Conservation (phyloP, 2,329 filamentous ascomycete species). For the Xylaria sp. region DNA sequence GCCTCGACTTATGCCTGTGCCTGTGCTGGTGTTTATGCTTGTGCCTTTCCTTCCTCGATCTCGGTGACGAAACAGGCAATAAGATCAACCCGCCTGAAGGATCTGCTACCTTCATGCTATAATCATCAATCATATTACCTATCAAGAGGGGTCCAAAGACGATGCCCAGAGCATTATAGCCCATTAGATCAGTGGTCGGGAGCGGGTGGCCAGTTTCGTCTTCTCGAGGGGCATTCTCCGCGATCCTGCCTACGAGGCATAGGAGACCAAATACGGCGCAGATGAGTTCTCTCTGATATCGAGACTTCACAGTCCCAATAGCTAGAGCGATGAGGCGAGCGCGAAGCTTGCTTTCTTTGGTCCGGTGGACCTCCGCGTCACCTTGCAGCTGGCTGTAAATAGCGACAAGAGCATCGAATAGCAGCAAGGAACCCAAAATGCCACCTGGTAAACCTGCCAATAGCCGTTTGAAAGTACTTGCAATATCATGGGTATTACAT, state of each 20-base stretch:
- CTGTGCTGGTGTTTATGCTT: constrained; percentile 44
- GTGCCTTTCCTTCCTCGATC: constrained; percentile 49
- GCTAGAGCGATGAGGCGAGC: constrained; percentile 70
- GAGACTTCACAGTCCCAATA: constrained; percentile 63
- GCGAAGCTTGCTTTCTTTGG: constrained; percentile 62
- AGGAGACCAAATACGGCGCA: constrained; percentile 71
- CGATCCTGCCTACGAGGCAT: constrained; percentile 63
- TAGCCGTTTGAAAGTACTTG: constrained; percentile 70
- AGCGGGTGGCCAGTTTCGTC: constrained; percentile 58
- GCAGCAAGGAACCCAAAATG: constrained; percentile 64
- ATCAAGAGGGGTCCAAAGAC: constrained; percentile 69
- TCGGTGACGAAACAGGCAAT: constrained; percentile 52
- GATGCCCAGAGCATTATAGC: constrained; percentile 66
- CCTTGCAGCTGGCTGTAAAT: constrained; percentile 62
- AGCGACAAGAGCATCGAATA: constrained; percentile 67
- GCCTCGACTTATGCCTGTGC: constrained; percentile 35
- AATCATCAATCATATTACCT: constrained; percentile 61
- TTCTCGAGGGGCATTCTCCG: constrained; percentile 59
- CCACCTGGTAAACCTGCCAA: constrained; percentile 68
- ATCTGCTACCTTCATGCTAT: constrained; percentile 53
- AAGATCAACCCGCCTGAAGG: constrained; percentile 49
- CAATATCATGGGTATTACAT: constrained; percentile 67
- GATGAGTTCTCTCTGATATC: constrained; percentile 66
- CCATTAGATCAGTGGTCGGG: constrained; percentile 66
- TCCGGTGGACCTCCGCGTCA: constrained; percentile 57